Percentiles rank a stretch among this genome's conserved stretches.
Conservation (phyloP, 768 basidiomycete genomes). For the Podaxis carcinomalis region DNA sequence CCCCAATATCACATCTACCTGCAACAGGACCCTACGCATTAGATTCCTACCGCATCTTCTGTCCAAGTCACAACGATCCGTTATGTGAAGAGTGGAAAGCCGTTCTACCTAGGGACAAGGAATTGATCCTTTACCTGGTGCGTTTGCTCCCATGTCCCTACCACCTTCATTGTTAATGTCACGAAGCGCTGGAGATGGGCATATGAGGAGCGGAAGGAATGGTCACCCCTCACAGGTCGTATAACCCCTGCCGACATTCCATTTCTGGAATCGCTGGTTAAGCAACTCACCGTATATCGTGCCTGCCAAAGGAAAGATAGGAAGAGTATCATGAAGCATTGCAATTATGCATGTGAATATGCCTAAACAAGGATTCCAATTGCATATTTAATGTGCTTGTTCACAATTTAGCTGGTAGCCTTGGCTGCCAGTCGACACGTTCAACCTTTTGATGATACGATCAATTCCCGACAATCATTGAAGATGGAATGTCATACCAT, state of each 20-base stretch:
- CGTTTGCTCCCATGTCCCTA: constrained; percentile 17
- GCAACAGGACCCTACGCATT: constrained; percentile 70
- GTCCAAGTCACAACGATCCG: constrained; percentile 27
- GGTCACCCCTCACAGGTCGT: constrained; percentile 43
- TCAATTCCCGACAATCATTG: not conserved
- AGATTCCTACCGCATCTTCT: constrained; percentile 76
- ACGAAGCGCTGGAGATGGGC: constrained; percentile 74
- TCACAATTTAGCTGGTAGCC: constrained; percentile 30
- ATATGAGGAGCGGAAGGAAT: constrained; percentile 42
- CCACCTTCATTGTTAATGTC: not conserved
- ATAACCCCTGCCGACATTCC: constrained; percentile 29
- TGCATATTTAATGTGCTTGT: not conserved
- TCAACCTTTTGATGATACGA: constrained; percentile 40
- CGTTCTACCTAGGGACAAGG: constrained; percentile 66
- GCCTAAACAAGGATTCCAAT: not conserved
- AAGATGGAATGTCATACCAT: constrained; percentile 46
- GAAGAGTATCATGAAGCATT: not conserved
- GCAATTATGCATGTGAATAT: not conserved
- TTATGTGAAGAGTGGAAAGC: constrained; percentile 52
- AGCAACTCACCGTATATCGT: constrained; percentile 21
- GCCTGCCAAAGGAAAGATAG: not conserved
- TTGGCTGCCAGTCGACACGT: constrained; percentile 57
- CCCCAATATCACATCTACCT: constrained; percentile 53
- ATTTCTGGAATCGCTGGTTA: constrained; percentile 36
- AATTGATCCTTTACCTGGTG: constrained; percentile 63